Evolutionary conservation across 805 yeast genomes (phyloP).

Genomic region (Wickerhamiella kurtzmanii): DNA sequence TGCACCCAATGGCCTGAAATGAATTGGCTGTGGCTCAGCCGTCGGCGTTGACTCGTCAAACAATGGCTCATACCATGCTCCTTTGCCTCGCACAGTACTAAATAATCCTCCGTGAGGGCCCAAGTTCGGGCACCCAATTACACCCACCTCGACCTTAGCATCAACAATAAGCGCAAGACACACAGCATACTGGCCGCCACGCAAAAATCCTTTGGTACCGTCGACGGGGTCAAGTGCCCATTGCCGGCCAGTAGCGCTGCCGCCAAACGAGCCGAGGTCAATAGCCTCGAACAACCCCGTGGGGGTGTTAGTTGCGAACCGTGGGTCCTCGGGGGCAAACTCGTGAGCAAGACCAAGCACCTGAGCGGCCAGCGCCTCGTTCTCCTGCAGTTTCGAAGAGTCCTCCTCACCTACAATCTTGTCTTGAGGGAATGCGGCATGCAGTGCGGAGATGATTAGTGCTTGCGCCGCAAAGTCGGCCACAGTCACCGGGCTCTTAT

Average conservation of each 20-base stretch:
- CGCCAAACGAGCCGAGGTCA: constrained; percentile 66
- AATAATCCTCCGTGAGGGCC: constrained; percentile 58
- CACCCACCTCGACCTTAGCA: constrained; percentile 77
- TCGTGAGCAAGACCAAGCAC: constrained; percentile 49
- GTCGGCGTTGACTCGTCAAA: constrained; percentile 22
- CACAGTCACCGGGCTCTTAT: constrained; percentile 83
- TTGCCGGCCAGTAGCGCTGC: constrained; percentile 67
- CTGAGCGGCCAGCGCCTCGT: constrained; percentile 34
- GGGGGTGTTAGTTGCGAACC: constrained; percentile 17
- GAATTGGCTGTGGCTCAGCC: constrained; percentile 24
- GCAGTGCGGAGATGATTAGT: constrained; percentile 70
- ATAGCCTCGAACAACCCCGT: constrained; percentile 42
- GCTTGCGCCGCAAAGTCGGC: constrained; percentile 98
- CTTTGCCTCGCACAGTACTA: constrained; percentile 53
- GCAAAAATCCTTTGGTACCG: constrained; percentile 90
- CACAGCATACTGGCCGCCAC: constrained; percentile 95
- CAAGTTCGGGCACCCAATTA: constrained; percentile 91
- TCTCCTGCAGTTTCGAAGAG: constrained; percentile 48
- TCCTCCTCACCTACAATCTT: constrained; percentile 92
- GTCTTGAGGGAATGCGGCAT: constrained; percentile 67
- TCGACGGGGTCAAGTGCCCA: constrained; percentile 99
- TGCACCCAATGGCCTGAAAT: constrained; percentile 37
- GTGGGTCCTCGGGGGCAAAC: constrained; percentile 30
- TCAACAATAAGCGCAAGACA: constrained; percentile 82
- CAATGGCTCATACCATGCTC: constrained; percentile 44